phyloP scores from a whole-genome alignment of 139 green algal genomes.

The Yamagishiella unicocca region DNA sequence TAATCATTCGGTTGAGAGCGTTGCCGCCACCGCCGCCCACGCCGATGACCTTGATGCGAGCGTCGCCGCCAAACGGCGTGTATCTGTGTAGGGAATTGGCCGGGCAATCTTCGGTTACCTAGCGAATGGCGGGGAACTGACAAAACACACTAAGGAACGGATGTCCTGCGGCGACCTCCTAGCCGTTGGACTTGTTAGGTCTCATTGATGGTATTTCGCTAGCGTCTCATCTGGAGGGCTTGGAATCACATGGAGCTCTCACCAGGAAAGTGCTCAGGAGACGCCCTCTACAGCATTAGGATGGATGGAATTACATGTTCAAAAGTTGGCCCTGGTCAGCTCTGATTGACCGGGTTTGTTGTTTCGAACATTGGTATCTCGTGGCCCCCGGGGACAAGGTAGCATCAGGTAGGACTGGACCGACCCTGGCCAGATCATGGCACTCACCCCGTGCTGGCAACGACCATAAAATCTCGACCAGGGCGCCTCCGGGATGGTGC shows the following conservation, averaged over 20 bases:
- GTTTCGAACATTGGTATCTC: too few relatives aligned
- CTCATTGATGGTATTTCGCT: too few relatives aligned
- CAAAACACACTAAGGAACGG: background rate
- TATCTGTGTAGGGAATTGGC: background rate
- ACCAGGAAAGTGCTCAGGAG: background rate
- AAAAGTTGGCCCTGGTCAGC: background rate
- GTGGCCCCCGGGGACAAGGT: too few relatives aligned
- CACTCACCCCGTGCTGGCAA: constrained; percentile 31
- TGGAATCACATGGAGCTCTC: background rate
- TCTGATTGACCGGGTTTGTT: background rate
- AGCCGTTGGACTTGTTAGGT: too few relatives aligned
- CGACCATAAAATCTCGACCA: background rate
- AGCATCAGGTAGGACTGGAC: too few relatives aligned
- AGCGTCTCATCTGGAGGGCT: background rate
- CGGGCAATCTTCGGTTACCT: background rate
- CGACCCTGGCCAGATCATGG: background rate
- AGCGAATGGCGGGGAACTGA: background rate
- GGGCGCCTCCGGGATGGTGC: background rate
- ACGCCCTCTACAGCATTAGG: background rate
- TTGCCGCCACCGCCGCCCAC: constrained; percentile 96
- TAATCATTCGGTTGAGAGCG: constrained; percentile 98
- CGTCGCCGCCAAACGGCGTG: constrained; percentile 64
- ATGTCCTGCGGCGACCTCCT: too few relatives aligned
- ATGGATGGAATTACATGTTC: background rate
- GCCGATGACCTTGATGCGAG: constrained; percentile 94